Percentiles rank a stretch among this genome's conserved stretches.
Evolutionary conservation across 2,329 filamentous ascomycete species (phyloP).

Genomic region (Ceratocystis eucalypticola): DNA sequence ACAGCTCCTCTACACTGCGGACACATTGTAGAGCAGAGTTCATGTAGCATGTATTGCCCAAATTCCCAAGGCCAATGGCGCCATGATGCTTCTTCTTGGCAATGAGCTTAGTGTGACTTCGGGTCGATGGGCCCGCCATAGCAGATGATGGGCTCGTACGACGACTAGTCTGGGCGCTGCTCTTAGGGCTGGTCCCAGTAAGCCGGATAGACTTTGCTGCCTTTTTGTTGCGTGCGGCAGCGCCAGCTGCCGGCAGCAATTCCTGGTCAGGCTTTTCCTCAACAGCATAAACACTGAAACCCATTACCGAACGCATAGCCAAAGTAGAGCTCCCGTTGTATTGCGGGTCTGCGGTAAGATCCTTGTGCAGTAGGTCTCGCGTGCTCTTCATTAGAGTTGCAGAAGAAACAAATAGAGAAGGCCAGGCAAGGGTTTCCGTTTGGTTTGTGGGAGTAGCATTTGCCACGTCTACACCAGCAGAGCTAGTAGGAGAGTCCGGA

Average conservation of each 20-base stretch:
- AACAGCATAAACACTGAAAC: constrained; percentile 64
- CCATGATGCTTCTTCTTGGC: constrained; percentile 59
- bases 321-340: constrained; percentile 64
- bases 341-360: constrained; percentile 58
- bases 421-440: constrained; percentile 1
- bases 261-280: constrained; percentile 43
- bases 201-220: not conserved
- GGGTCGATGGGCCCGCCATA: constrained; percentile 47
- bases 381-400: constrained; percentile 18
- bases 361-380: constrained; percentile 28
- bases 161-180: constrained; percentile 38
- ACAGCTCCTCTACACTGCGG: constrained; percentile 82
- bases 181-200: constrained; percentile 12
- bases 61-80: constrained; percentile 70
- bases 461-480: constrained; percentile 23
- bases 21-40: constrained; percentile 94
- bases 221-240: not conserved
- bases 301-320: constrained; percentile 51
- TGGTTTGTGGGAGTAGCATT: constrained; percentile 27
- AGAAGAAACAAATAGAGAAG: constrained; percentile 11
- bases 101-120: constrained; percentile 57
- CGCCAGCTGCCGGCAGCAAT: constrained; percentile 5
- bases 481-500: constrained; percentile 30
- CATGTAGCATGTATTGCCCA: constrained; percentile 99
- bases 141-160: constrained; percentile 43